Evolutionary conservation across 2,329 filamentous ascomycete species (phyloP).

Genomic region (Cryoendolithus antarcticus): DNA sequence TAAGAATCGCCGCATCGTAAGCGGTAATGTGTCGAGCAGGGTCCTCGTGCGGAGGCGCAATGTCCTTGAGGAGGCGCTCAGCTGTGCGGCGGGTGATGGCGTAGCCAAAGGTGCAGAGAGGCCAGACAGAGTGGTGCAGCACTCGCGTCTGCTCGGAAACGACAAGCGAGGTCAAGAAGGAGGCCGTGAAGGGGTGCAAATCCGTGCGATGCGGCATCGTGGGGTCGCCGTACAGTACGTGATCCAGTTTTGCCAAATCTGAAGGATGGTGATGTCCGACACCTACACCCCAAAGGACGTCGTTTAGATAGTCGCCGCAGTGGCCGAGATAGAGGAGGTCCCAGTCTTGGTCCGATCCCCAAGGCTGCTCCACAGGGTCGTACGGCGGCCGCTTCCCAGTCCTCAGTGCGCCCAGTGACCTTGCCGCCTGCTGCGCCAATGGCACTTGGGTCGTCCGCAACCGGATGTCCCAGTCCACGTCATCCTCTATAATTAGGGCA

Average conservation of each 20-base stretch:
- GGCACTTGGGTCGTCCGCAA: constrained; percentile 29
- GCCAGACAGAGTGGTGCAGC: constrained; percentile 30
- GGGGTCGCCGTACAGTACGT: constrained; percentile 25
- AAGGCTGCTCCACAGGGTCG: constrained; percentile 20
- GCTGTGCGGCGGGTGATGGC: constrained; percentile 28
- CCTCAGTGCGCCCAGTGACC: constrained; percentile 12
- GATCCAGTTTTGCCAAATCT: constrained; percentile 19
- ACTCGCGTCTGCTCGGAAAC: constrained; percentile 26
- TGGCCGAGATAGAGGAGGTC: constrained; percentile 28
- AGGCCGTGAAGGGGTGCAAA: constrained; percentile 27
- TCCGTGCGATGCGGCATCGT: constrained; percentile 24
- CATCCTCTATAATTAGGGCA: constrained; percentile 32
- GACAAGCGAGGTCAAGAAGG: constrained; percentile 24
- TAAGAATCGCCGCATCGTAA: constrained; percentile 28
- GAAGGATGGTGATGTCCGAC: constrained; percentile 25
- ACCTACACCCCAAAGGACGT: constrained; percentile 23
- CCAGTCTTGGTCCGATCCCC: constrained; percentile 26
- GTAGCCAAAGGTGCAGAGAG: constrained; percentile 33
- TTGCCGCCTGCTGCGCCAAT: constrained; percentile 10
- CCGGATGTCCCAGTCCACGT: constrained; percentile 33
- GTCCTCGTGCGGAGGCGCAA: constrained; percentile 26
- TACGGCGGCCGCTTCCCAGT: constrained; percentile 17
- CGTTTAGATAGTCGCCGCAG: constrained; percentile 28
- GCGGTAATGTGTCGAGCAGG: constrained; percentile 17
- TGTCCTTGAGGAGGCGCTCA: constrained; percentile 20